Evolutionary conservation across 768 basidiomycete species (phyloP), one percentile per base, ranked within the genome.

Genomic region (Vararia minispora): DNA sequence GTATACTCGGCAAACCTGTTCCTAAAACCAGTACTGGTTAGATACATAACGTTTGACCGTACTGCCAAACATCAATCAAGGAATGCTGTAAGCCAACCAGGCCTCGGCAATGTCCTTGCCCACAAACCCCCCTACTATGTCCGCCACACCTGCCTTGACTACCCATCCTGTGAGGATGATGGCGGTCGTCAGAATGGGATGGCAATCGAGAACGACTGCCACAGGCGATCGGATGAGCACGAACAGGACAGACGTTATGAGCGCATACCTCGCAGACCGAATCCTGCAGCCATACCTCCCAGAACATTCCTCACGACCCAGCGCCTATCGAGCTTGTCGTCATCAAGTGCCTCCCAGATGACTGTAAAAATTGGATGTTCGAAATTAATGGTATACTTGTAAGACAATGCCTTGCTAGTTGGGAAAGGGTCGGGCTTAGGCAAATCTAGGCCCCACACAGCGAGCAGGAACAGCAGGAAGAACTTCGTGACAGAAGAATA

Each of bases 231-330:
- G 42, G 31, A 17, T 24, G 17, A 20, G 18, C 22, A 18, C 25
- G 13, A 24, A 14, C 31, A 5, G 9, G 9, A 21, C 18, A 22
- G 6, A 13, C 3, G 26, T 6, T 12, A 21, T 29, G 16, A 20
- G n/a, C 0, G 53, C 63, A 29, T 49, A 87, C 86, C 82, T 51
- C 86, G 72, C 37, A 90, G 56, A 0, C 85, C 87, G 54, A 89
- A 90, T 1, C 87, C 87, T 23, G 86, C 80, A 9, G 85, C 79
- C 74, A 90, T 79, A 0, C 87, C 87, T 9, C 87, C 87, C 2
- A 90, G 62, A 8, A 88, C 64, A 47, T 90, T 89, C 18, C 87
- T 68, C 4, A 89, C 75, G 5, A 87, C 62, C 87, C 87, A 90
- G 51, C 82, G 83, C 6, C 82, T 72, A 54, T 89, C 83, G 1